Evolutionary conservation across 116 monocot species (phyloP).

Genomic region (Trichopus zeylanicus): DNA sequence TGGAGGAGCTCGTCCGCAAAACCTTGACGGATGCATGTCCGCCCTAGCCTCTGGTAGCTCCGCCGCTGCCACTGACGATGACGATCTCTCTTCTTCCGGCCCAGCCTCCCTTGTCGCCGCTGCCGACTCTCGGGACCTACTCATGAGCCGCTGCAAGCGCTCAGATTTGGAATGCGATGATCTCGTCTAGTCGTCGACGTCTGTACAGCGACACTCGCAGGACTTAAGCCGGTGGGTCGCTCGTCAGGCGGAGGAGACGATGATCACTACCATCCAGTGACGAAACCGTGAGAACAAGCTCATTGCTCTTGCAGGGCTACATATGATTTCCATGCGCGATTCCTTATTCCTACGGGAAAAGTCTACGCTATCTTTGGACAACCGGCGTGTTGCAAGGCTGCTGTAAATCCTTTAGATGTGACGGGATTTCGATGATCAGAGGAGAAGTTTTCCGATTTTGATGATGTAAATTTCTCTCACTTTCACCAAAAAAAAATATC

Average conservation of each 20-base stretch:
- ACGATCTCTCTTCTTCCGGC: no score
- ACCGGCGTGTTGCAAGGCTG: slow-evolving; percentile 2
- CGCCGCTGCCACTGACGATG: slow-evolving; percentile 4
- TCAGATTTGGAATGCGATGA: slow-evolving; percentile 47
- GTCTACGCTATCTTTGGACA: neutral
- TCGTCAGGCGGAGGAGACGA: slow-evolving; percentile 75
- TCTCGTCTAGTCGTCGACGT: slow-evolving; percentile 55
- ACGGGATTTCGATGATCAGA: slow-evolving; percentile 49
- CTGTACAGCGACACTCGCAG: slow-evolving; percentile 49
- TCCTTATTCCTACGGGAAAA: slow-evolving; percentile 48
- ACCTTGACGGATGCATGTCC: slow-evolving; percentile 30
- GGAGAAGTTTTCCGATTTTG: no score
- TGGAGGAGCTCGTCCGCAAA: slow-evolving; percentile 65
- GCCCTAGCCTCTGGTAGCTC: slow-evolving; percentile 31
- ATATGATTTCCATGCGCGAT: slow-evolving; percentile 82
- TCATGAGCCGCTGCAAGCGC: slow-evolving; percentile 33
- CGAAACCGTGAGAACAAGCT: slow-evolving; percentile 74
- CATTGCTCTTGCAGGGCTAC: slow-evolving; percentile 68
- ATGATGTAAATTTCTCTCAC: no score
- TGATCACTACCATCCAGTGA: slow-evolving; percentile 71
- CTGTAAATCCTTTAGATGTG: slow-evolving; percentile 59
- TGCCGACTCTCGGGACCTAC: slow-evolving; percentile 14
- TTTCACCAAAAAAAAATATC: no score
- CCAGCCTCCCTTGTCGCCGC: neutral
- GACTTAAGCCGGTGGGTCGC: slow-evolving; percentile 74